Conservation (phyloP, 148 eudicot genomes). For the Cornus controversa region DNA sequence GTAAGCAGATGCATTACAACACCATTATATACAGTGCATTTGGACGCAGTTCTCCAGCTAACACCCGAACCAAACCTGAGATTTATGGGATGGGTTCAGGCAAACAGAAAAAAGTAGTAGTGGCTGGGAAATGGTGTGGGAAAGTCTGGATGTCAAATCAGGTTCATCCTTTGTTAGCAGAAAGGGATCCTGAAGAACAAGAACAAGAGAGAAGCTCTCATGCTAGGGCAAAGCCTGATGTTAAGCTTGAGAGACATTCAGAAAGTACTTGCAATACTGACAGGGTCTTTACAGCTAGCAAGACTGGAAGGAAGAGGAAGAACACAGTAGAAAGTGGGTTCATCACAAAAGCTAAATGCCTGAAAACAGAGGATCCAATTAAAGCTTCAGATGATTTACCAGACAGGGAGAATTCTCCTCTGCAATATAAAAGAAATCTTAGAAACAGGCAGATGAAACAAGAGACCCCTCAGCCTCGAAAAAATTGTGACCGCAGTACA, state of each 20-base stretch:
- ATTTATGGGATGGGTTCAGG: conserved; percentile 39
- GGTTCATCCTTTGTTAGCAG: conserved; percentile 75
- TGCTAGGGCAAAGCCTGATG: conserved; percentile 32
- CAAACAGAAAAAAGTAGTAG: conserved; percentile 64
- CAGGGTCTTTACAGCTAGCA: conserved; percentile 28
- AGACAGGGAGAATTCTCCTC: conserved; percentile 27
- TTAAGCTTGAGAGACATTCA: conserved; percentile 34
- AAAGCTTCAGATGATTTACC: conserved; percentile 30
- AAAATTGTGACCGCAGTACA: conserved; percentile 17
- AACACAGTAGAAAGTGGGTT: conserved; percentile 25
- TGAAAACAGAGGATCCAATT: conserved; percentile 29
- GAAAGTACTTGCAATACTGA: conserved; percentile 32
- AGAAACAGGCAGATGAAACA: conserved; percentile 40
- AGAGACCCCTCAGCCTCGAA: conserved; percentile 29
- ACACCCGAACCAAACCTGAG: conserved; percentile 26
- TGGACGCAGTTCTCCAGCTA: conserved; percentile 54
- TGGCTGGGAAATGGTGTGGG: conserved; percentile 98
- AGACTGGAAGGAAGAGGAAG: conserved; percentile 57
- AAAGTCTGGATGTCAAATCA: conserved; percentile 98
- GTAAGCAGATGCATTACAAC: conserved; percentile 94
- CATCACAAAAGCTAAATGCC: conserved; percentile 37
- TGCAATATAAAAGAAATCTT: conserved; percentile 34
- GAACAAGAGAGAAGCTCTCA: conserved; percentile 36
- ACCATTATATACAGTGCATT: conserved; percentile 73
- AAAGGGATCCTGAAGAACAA: conserved; percentile 44